Base-by-base conservation (phyloP, 2,329 filamentous ascomycete genomes). In the Aspergillus texensis region DNA sequence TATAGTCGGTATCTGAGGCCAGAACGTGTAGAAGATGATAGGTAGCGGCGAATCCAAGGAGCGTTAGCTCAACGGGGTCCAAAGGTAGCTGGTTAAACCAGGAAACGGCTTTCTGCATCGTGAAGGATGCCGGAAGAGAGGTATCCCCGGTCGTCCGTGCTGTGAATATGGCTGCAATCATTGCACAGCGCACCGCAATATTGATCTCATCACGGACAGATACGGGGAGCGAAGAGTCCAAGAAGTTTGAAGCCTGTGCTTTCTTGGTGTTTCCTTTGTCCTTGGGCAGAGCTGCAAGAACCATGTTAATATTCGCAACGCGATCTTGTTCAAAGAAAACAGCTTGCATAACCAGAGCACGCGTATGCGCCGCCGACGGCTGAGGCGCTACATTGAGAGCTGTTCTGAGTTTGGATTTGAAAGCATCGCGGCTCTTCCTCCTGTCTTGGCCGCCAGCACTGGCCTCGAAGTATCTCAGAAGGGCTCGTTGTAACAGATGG, bases 321-420 rank as follows among this genome's bases (percentile, higher is more conserved):
- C 85, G 83, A 60, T 84, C 79, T 9, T 81, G 75, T 58, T 85
- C 83, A n/a, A 84, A 81, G 34, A 89, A 81, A 3, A 89, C 81
- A 9, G 87, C 84, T 70, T 85, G 85, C 65, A 86, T 85, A 14
- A 85, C 85, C 5, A 88, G 78, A 16, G 86, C 84, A 52, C 87
- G 81, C 12, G 85, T 81, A 58, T 87, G 83, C 2, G 91, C 90
- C 26, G 88, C 87, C 1, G 93, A 96, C 14, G 91, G 91, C 43
- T 90, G 88, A 0, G 94, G 94, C 0, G 94, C 92, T 9, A 88
- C 86, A 62, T 86, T 85, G 65, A 92, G 83, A 2, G 94, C 92
- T 39, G 92, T 82, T 0, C 87, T 83, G 36, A 97, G 83, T 61
- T 88, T 83, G 41, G 79, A 74, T 60, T 83, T 80, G 64, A 87